These are phyloP conservation scores for Clonostachys sp. DNA, from an alignment of 2,329 filamentous ascomycete genomes.

Conservation along the genomic window DNA sequence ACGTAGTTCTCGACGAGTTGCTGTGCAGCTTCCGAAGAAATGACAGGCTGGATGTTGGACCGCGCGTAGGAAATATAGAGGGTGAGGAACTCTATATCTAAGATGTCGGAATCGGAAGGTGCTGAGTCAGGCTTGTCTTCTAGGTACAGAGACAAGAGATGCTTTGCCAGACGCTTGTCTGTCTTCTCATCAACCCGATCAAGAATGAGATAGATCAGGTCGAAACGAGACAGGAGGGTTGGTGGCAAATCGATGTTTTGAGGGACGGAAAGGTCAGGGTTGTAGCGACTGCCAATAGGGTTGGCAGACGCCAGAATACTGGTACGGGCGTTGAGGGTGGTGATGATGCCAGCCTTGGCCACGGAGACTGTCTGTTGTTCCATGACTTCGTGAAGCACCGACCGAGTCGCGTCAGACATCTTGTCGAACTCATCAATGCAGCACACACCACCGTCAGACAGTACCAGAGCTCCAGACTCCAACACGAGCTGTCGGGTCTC, in stretches of 20 bases:
- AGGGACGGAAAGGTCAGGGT: conserved; percentile 89
- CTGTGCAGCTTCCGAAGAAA: conserved; percentile 74
- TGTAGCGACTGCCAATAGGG: conserved; percentile 96
- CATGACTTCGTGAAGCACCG: conserved; percentile 84
- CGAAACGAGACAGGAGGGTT: conserved; percentile 91
- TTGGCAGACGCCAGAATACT: conserved; percentile 96
- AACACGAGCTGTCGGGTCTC: conserved; percentile 77
- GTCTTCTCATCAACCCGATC: conserved; percentile 88
- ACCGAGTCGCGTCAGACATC: conserved; percentile 75
- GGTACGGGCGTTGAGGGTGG: conserved; percentile 91
- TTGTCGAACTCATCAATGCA: conserved; percentile 86
- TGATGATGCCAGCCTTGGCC: conserved; percentile 91
- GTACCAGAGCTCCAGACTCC: conserved; percentile 73
- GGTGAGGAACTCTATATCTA: conserved; percentile 93
- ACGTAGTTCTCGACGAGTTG: conserved; percentile 87
- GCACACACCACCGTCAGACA: conserved; percentile 79
- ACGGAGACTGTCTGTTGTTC: conserved; percentile 84
- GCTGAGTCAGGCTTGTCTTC: conserved; percentile 92
- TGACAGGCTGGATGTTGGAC: conserved; percentile 74
- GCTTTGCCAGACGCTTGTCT: conserved; percentile 84
- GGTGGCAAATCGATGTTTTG: conserved; percentile 98
- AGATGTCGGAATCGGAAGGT: conserved; percentile 65
- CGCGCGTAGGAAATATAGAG: conserved; percentile 97
- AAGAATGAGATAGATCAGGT: conserved; percentile 93
- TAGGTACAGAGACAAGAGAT: conserved; percentile 93